These are phyloP conservation scores for Exophiala calicioides DNA, from an alignment of 2,329 filamentous ascomycete species.

Conservation along the genomic window DNA sequence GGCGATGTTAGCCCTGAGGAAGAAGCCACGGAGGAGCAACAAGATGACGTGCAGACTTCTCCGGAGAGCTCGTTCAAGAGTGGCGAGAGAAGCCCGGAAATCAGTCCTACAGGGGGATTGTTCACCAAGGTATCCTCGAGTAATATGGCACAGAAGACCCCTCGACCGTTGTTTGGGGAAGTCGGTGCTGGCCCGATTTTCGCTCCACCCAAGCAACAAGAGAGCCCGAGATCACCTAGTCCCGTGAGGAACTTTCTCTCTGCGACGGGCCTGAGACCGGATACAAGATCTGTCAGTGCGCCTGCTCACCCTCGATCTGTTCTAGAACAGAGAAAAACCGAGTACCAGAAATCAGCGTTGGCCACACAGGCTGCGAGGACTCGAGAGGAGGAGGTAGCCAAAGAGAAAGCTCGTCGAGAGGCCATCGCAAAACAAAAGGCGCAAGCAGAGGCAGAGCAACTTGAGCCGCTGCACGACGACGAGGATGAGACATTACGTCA, in stretches of 20 bases:
- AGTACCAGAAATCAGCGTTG: slow-evolving; percentile 34
- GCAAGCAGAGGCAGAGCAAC: slow-evolving; percentile 35
- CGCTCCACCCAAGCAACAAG: slow-evolving; percentile 39
- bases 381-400: slow-evolving; percentile 26
- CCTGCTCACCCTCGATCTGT: slow-evolving; percentile 41
- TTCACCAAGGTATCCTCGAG: slow-evolving; percentile 43
- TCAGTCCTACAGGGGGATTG: slow-evolving; percentile 41
- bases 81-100: slow-evolving; percentile 39
- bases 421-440: slow-evolving; percentile 20
- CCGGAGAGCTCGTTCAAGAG: slow-evolving; percentile 49
- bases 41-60: slow-evolving; percentile 42
- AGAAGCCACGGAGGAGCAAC: slow-evolving; percentile 26
- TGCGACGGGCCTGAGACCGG: slow-evolving; percentile 36
- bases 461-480: slow-evolving; percentile 47
- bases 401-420: slow-evolving; percentile 28
- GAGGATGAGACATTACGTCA: slow-evolving; percentile 50
- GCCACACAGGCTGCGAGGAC: slow-evolving; percentile 26
- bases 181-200: slow-evolving; percentile 41
- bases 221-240: slow-evolving; percentile 49
- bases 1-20: slow-evolving; percentile 39
- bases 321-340: slow-evolving; percentile 43
- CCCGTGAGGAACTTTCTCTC: slow-evolving; percentile 41
- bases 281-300: slow-evolving; percentile 42
- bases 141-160: slow-evolving; percentile 32
- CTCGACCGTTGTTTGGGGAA: slow-evolving; percentile 47